Percentiles rank a stretch among this genome's conserved stretches.
phyloP scores from a whole-genome alignment of 208 protist species.

The Leishmania aethiopica region DNA sequence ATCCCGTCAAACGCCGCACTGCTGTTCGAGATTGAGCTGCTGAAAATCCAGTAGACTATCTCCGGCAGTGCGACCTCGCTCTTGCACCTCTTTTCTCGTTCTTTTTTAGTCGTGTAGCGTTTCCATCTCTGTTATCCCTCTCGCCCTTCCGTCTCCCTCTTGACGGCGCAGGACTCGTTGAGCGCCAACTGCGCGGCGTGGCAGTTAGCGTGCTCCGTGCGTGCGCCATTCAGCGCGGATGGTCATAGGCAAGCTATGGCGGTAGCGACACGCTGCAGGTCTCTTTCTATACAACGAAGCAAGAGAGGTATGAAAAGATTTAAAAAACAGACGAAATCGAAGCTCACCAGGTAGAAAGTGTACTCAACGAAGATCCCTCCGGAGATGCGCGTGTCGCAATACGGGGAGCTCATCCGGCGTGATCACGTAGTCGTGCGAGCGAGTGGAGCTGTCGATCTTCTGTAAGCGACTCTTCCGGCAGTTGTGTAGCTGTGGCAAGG shows the following conservation, averaged over 20 bases:
- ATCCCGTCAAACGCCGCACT: slow-evolving; percentile 82
- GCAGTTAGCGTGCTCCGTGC: not conserved
- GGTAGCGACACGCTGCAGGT: not conserved
- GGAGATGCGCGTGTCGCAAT: not conserved
- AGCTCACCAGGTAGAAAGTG: not conserved
- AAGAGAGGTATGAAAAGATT: not conserved
- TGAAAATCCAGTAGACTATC: slow-evolving; percentile 53
- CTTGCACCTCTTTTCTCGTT: not conserved
- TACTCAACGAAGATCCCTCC: not conserved
- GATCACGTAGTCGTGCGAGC: not conserved
- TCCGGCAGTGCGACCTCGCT: not conserved
- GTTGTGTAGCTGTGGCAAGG: not conserved
- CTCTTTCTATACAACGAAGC: not conserved
- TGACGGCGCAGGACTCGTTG: not conserved
- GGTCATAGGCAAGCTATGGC: not conserved
- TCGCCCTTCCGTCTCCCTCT: not conserved
- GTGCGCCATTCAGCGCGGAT: not conserved
- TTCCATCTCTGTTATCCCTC: not conserved
- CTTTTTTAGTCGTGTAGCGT: not conserved
- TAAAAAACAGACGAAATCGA: not conserved
- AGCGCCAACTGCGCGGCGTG: not conserved
- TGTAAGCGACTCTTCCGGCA: not conserved
- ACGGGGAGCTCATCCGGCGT: not conserved
- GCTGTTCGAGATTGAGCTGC: slow-evolving; percentile 91
- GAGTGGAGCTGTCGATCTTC: not conserved